Conservation (phyloP, 1,284 basidiomycete genomes). For the Pulveroboletus sp. region DNA sequence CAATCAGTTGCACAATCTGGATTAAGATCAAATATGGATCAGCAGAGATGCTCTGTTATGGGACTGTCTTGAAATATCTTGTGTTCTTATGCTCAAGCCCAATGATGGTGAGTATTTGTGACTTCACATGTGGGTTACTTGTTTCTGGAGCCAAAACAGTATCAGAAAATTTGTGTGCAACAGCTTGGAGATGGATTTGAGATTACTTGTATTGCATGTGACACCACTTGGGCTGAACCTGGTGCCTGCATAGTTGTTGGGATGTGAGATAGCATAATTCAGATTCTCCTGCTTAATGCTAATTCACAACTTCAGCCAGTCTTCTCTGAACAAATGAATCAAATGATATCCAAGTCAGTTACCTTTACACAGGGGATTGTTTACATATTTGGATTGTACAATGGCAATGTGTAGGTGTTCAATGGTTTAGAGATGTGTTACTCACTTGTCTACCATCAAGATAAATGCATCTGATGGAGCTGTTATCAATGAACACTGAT, state of each 20-base stretch:
- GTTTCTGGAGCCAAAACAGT: too few relatives aligned
- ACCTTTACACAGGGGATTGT: background rate
- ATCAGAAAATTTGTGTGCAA: conserved; percentile 8
- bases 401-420: conserved; percentile 13
- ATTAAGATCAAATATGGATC: background rate
- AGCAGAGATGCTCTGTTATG: conserved; percentile 11
- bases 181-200: conserved; percentile 12
- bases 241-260: background rate
- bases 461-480: background rate
- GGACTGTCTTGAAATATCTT: conserved; percentile 6
- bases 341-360: conserved; percentile 5
- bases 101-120: background rate
- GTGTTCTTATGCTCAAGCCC: background rate
- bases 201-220: conserved; percentile 4
- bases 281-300: conserved; percentile 10
- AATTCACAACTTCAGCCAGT: conserved; percentile 9
- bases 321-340: conserved; percentile 1
- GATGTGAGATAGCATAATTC: background rate
- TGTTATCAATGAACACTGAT: conserved; percentile 1
- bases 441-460: conserved; percentile 4
- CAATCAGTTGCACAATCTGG: conserved; percentile 8
- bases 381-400: conserved; percentile 9
- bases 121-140: too few relatives aligned
- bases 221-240: background rate
- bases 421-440: background rate